These are phyloP conservation scores for Neostapfia colusana DNA, from an alignment of 176 grass and related monocot genomes.

Conservation along the genomic window DNA sequence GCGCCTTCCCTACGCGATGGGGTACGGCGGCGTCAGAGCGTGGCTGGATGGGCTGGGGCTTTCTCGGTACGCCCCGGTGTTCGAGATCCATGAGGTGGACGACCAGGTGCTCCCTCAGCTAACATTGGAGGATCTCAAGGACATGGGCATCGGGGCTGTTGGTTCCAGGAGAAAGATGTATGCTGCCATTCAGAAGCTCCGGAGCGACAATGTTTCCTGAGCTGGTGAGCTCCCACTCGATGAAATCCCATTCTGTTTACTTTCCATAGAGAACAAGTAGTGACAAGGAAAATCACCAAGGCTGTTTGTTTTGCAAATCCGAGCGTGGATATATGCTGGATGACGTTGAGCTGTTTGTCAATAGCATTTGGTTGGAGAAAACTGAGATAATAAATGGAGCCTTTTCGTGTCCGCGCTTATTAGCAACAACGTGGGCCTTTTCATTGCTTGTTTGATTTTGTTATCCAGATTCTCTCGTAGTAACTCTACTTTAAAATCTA, in stretches of 20 bases:
- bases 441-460: slow-evolving; percentile 7
- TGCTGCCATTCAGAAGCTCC: slow-evolving; percentile 65
- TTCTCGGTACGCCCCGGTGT: slow-evolving; percentile 61
- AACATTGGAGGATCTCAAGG: slow-evolving; percentile 87
- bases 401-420: neutral
- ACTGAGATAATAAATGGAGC: slow-evolving; percentile 28
- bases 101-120: slow-evolving; percentile 74
- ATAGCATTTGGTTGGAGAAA: slow-evolving; percentile 31
- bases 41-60: slow-evolving; percentile 77
- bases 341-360: slow-evolving; percentile 1
- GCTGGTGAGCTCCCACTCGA: slow-evolving; percentile 43
- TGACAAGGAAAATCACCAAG: slow-evolving; percentile 1
- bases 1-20: slow-evolving; percentile 26
- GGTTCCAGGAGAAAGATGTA: slow-evolving; percentile 87
- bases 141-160: slow-evolving; percentile 91
- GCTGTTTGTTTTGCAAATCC: slow-evolving; percentile 1
- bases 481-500: neutral
- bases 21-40: slow-evolving; percentile 55
- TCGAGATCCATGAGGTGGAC: slow-evolving; percentile 94
- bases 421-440: neutral
- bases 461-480: neutral
- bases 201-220: slow-evolving; percentile 49
- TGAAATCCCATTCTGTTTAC: slow-evolving; percentile 3
- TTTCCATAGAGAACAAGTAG: slow-evolving; percentile 22
- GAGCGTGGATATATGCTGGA: slow-evolving; percentile 35